Conservation (phyloP, 768 basidiomycete species). For the Naganishia vaughanmartiniae region DNA sequence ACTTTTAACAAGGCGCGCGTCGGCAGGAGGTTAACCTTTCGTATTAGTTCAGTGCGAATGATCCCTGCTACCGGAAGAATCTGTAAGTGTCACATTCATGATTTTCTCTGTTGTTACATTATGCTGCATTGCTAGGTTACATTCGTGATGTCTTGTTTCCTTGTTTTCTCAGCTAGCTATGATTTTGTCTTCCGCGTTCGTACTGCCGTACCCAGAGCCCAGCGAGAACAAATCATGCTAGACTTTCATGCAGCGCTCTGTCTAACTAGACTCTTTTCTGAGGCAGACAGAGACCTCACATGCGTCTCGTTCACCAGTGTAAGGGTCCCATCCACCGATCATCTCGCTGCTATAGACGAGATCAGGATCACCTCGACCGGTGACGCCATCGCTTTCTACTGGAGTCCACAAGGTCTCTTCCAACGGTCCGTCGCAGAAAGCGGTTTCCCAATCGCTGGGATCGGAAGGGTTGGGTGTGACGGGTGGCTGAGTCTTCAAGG, state of each 20-base stretch:
- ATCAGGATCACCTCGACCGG: conserved; percentile 40
- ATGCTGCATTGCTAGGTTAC: background rate
- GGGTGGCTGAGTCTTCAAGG: conserved; percentile 35
- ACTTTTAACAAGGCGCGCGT: too few species aligned
- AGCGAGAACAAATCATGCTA: background rate
- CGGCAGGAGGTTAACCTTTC: too few species aligned
- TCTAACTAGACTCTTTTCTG: conserved; percentile 32
- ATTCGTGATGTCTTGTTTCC: background rate
- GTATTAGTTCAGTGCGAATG: too few species aligned
- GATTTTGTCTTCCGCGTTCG: background rate
- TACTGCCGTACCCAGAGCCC: background rate
- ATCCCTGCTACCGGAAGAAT: too few species aligned
- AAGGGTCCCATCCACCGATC: conserved; percentile 48
- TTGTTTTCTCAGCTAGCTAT: background rate
- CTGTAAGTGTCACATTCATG: background rate
- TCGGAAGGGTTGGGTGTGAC: conserved; percentile 39
- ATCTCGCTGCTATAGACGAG: conserved; percentile 45
- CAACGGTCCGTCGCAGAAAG: conserved; percentile 45
- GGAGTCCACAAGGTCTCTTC: conserved; percentile 47
- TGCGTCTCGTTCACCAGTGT: conserved; percentile 49
- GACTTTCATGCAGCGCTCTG: background rate
- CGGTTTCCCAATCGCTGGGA: conserved; percentile 41
- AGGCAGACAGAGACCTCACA: conserved; percentile 47
- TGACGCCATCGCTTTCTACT: conserved; percentile 43
- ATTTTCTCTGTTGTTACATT: background rate